phyloP scores from a whole-genome alignment of 1,284 basidiomycete species.

The Marasmius oreades region DNA sequence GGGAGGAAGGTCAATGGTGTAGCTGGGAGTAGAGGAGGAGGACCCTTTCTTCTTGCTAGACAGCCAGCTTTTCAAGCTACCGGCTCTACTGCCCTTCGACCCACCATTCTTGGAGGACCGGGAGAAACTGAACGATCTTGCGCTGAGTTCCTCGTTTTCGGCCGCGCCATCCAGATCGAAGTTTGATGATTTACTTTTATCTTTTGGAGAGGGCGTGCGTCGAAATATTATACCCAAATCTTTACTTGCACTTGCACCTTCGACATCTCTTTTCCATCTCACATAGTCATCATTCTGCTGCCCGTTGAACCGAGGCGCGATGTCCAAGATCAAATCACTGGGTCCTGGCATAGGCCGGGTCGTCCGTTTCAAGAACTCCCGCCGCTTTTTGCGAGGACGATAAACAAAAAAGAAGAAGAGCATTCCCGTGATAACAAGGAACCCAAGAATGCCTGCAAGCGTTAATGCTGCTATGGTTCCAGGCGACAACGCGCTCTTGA shows the following conservation, averaged over 20 bases:
- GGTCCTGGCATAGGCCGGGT: constrained; percentile 14
- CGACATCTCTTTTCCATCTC: constrained; percentile 2
- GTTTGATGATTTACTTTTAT: constrained; percentile 4
- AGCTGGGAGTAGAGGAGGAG: constrained; percentile 31
- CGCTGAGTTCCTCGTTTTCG: constrained; percentile 17
- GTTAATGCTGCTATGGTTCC: constrained; percentile 64
- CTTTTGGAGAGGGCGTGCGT: constrained; percentile 29
- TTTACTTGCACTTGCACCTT: constrained; percentile 26
- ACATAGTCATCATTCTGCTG: neutral
- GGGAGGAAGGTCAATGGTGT: constrained; percentile 31
- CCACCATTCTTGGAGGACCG: neutral
- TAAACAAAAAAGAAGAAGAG: constrained; percentile 41
- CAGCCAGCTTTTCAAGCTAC: constrained; percentile 18
- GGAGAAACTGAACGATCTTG: constrained; percentile 4
- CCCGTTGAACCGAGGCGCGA: constrained; percentile 8
- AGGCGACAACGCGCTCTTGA: constrained; percentile 25
- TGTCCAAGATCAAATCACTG: constrained; percentile 23
- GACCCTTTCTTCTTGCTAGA: constrained; percentile 16
- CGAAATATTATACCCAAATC: constrained; percentile 35
- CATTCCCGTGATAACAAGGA: constrained; percentile 38
- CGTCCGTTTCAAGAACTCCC: constrained; percentile 19
- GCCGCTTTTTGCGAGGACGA: constrained; percentile 38
- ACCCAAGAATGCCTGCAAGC: constrained; percentile 49
- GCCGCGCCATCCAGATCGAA: constrained; percentile 20
- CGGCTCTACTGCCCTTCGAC: constrained; percentile 26